A percentile compares a stretch with the other conserved stretches of the same genome.
Conservation (phyloP, 495 filamentous ascomycete genomes). For the Penicillium coprophilum region DNA sequence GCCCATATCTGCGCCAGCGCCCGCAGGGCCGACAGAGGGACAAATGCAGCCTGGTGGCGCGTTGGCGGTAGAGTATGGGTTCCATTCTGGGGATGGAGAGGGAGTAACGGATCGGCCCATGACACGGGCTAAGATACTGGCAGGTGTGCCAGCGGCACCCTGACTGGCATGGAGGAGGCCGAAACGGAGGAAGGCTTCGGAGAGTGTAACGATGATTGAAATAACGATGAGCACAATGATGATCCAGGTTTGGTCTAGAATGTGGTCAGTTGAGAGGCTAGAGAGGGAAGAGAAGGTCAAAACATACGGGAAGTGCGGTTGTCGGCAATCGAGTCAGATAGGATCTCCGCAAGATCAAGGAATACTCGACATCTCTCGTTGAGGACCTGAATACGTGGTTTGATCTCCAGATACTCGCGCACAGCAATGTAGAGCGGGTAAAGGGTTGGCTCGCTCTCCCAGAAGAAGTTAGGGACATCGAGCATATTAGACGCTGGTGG, state of each 20-base stretch:
- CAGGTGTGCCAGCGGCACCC: slow-evolving; percentile 18
- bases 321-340: slow-evolving; percentile 88
- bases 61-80: slow-evolving; percentile 12
- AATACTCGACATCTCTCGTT: slow-evolving; percentile 98
- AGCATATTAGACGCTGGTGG: slow-evolving; percentile 90
- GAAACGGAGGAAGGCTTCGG: slow-evolving; percentile 86
- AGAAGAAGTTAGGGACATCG: slow-evolving; percentile 98
- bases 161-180: slow-evolving; percentile 61
- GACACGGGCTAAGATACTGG: slow-evolving; percentile 22
- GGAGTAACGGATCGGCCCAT: slow-evolving; percentile 23
- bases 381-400: slow-evolving; percentile 87
- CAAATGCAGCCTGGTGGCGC: slow-evolving; percentile 29
- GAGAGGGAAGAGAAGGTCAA: not conserved
- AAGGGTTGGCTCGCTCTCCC: slow-evolving; percentile 92
- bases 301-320: slow-evolving; percentile 78
- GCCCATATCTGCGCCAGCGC: slow-evolving; percentile 10
- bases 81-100: slow-evolving; percentile 18
- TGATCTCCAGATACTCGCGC: slow-evolving; percentile 97
- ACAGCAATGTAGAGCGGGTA: slow-evolving; percentile 94
- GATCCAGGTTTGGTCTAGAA: slow-evolving; percentile 82
- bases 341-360: slow-evolving; percentile 91
- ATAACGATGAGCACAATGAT: slow-evolving; percentile 92
- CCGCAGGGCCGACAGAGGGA: slow-evolving; percentile 21
- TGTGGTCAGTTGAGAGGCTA: slow-evolving; percentile 1
- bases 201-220: slow-evolving; percentile 85